Evolutionary conservation across 2,329 filamentous ascomycete species (phyloP).

Genomic region (Aspergillus unguis): DNA sequence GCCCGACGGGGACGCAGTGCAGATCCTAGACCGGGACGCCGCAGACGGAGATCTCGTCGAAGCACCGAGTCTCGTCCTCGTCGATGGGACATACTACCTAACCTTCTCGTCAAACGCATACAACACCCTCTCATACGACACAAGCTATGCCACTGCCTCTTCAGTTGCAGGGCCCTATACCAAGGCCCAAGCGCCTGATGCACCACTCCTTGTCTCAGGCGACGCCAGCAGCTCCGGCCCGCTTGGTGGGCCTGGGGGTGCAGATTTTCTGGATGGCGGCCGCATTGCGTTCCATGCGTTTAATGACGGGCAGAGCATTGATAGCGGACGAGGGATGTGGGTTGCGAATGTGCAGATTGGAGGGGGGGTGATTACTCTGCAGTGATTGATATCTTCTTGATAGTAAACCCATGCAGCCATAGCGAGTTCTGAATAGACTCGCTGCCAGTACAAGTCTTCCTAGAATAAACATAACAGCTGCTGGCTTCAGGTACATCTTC

Average conservation of each 20-base stretch:
- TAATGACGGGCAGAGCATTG: conserved; percentile 19
- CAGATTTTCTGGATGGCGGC: conserved; percentile 26
- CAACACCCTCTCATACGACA: conserved; percentile 51
- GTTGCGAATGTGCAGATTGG: conserved; percentile 15
- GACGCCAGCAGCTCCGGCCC: conserved; percentile 21
- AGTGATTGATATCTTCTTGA: not conserved
- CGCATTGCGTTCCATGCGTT: conserved; percentile 30
- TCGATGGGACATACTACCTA: conserved; percentile 52
- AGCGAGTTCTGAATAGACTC: no score
- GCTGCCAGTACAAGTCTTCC: no score
- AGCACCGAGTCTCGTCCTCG: conserved; percentile 54
- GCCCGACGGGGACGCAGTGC: conserved; percentile 50
- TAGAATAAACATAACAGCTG: not conserved
- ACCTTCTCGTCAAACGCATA: conserved; percentile 64
- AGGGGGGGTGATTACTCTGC: conserved; percentile 8
- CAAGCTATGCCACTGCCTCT: conserved; percentile 52
- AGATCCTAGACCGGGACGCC: conserved; percentile 62
- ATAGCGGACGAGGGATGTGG: conserved; percentile 21
- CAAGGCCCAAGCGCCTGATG: conserved; percentile 23
- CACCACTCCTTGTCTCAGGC: conserved; percentile 27
- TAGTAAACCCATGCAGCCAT: no score
- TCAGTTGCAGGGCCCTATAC: conserved; percentile 28
- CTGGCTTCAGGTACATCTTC: no score
- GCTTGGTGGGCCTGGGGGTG: conserved; percentile 29
- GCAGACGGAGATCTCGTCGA: conserved; percentile 62